Conservation (phyloP, 2,329 filamentous ascomycete genomes). For the Cadophora sp. region DNA sequence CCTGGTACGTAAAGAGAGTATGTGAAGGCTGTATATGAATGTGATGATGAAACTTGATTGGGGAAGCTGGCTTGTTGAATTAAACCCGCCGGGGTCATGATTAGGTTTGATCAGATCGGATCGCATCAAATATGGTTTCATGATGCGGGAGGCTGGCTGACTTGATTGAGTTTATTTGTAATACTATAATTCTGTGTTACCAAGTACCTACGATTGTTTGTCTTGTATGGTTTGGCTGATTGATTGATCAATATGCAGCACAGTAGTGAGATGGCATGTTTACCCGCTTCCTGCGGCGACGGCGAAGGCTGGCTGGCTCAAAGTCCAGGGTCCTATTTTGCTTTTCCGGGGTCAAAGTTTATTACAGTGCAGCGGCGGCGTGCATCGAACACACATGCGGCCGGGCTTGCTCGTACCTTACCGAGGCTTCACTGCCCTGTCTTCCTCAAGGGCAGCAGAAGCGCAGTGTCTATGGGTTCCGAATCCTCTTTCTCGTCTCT, state of each 20-base stretch:
- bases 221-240: neutral
- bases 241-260: neutral
- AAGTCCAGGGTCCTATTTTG: neutral
- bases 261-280: neutral
- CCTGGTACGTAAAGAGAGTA: constrained; percentile 29
- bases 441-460: too few relatives aligned
- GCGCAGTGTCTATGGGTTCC: too few relatives aligned
- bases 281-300: too few relatives aligned
- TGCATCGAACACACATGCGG: too few relatives aligned
- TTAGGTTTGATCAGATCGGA: neutral
- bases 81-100: too few relatives aligned
- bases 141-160: neutral
- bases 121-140: neutral
- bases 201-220: neutral
- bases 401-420: too few relatives aligned
- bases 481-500: neutral
- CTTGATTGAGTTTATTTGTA: neutral
- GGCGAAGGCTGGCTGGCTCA: too few relatives aligned
- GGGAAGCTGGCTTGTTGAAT: too few relatives aligned
- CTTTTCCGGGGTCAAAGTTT: neutral
- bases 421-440: too few relatives aligned
- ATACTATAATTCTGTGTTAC: constrained; percentile 1
- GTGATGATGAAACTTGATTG: too few relatives aligned
- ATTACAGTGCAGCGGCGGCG: neutral
- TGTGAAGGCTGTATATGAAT: too few relatives aligned